Conservation (phyloP, 805 yeast species). For the Ogataea methanolica region DNA sequence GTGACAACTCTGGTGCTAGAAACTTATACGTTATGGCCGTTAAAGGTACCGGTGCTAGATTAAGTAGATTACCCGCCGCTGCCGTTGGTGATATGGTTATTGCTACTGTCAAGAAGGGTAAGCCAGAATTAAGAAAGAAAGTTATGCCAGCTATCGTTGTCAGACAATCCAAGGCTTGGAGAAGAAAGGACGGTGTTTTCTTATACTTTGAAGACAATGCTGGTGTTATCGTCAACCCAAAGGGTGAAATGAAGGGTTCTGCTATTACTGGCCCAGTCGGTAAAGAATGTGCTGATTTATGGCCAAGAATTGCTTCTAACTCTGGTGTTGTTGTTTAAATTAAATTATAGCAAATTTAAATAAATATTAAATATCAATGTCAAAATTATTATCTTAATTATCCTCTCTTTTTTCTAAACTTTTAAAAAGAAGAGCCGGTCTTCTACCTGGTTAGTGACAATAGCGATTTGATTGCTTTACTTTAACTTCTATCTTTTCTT, state of each 20-base stretch:
- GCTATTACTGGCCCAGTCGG: slow-evolving; percentile 99
- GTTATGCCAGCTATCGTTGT: slow-evolving; percentile 99
- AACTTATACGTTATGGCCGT: slow-evolving; percentile 98
- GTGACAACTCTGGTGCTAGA: slow-evolving; percentile 99
- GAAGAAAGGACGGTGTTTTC: slow-evolving; percentile 99
- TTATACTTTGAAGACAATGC: slow-evolving; percentile 99
- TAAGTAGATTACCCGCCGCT: slow-evolving; percentile 99
- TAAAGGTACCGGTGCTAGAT: slow-evolving; percentile 99
- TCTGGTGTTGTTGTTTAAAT: slow-evolving; percentile 99
- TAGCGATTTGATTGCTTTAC: too few species aligned
- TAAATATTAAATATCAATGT: not conserved
- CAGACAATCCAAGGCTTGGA: slow-evolving; percentile 99
- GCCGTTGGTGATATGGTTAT: slow-evolving; percentile 99
- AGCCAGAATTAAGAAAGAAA: slow-evolving; percentile 99
- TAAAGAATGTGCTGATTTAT: slow-evolving; percentile 99
- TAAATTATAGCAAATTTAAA: not conserved
- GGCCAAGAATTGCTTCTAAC: slow-evolving; percentile 99
- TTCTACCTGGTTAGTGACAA: too few species aligned
- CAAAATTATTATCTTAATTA: too few species aligned
- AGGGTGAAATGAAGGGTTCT: slow-evolving; percentile 99
- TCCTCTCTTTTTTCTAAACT: too few species aligned
- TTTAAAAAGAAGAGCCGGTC: too few species aligned
- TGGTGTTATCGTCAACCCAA: slow-evolving; percentile 99
- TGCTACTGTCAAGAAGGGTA: slow-evolving; percentile 99
- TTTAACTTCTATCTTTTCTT: too few species aligned